Conservation (phyloP, 108 stramenopile species). For the Schizochytrium sp. region DNA sequence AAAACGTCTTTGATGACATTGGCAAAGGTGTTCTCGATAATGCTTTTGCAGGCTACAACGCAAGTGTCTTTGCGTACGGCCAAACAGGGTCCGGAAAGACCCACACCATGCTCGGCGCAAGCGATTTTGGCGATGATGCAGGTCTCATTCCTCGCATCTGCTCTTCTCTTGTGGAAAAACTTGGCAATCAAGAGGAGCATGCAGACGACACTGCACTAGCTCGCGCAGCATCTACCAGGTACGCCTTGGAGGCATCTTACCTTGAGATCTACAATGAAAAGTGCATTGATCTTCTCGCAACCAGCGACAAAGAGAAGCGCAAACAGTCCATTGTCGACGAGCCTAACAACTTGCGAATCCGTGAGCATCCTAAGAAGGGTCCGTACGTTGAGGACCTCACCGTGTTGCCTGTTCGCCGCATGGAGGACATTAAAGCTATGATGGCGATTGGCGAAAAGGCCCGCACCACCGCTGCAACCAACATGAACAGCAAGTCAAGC, state of each 20-base stretch:
- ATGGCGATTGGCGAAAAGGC: neutral
- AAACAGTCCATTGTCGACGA: neutral
- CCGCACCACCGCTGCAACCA: neutral
- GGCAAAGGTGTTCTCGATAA: neutral
- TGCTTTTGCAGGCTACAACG: slow-evolving; percentile 16
- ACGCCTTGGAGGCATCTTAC: slow-evolving; percentile 21
- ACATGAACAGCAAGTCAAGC: neutral
- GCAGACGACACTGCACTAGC: neutral
- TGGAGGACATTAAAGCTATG: slow-evolving; percentile 24
- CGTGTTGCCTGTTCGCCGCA: slow-evolving; percentile 18
- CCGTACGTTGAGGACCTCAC: slow-evolving; percentile 36
- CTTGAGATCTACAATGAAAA: slow-evolving; percentile 33
- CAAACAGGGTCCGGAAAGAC: slow-evolving; percentile 31
- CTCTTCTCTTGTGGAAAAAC: neutral
- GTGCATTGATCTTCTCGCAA: slow-evolving; percentile 16
- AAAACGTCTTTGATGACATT: neutral
- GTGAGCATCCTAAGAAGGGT: slow-evolving; percentile 25
- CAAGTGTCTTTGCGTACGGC: slow-evolving; percentile 30
- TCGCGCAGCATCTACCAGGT: neutral
- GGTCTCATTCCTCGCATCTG: slow-evolving; percentile 22
- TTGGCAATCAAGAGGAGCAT: neutral
- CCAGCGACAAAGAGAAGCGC: neutral
- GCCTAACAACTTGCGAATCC: slow-evolving; percentile 13
- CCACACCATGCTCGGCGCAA: slow-evolving; percentile 29
- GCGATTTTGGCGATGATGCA: neutral